Base-by-base conservation (phyloP, 495 filamentous ascomycete species). In the Aspergillus nidulans region DNA sequence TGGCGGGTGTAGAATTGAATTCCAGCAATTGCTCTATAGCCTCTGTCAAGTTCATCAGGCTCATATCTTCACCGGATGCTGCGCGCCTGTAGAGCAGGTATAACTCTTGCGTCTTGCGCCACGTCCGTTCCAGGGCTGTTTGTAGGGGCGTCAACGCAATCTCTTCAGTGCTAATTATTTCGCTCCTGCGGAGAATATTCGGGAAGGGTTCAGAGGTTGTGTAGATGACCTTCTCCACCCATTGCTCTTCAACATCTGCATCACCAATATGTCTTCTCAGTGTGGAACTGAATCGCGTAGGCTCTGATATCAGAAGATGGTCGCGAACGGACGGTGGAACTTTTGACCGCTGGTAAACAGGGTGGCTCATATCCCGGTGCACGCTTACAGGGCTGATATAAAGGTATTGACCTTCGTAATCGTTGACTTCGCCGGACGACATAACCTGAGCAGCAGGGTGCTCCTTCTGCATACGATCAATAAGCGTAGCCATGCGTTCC, bases 401-500 rank as follows among this genome's bases (percentile, higher is more conserved):
- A 19, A 98, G 70, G 71, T 86, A 97, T 69, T 99, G 94, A 24
- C 95, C 94, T 74, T 99, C 95, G 21, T 88, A 79, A 64, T 94
- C 89, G 40, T 92, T 85, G 10, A 86, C 78, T 18, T 88, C 81
- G 7, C 82, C 83, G 45, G 81, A 80, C 4, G 82, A 81, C 44
- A 94, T 72, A 54, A 97, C 86, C 68, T 92, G 88, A 1, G 95
- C 95, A 2, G 85, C 76, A 6, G 94, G 94, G 63, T 97, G 90
- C 63, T 92, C 86, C 70, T 91, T 85, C 60, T 94, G 91, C 83
- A 97, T 87, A 39, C 90, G 86, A 68, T 99, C 92, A 20, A 90
- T 89, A 66, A 99, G 97, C 8, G 82, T 82, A 2, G 85, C 80
- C 52, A 88, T 82, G 15, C 85, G 84, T 65, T 97, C 95, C 4